Evolutionary conservation across 1,284 basidiomycete genomes (phyloP), one percentile per base, ranked within the genome.

Genomic region (Ganoderma sinense): DNA sequence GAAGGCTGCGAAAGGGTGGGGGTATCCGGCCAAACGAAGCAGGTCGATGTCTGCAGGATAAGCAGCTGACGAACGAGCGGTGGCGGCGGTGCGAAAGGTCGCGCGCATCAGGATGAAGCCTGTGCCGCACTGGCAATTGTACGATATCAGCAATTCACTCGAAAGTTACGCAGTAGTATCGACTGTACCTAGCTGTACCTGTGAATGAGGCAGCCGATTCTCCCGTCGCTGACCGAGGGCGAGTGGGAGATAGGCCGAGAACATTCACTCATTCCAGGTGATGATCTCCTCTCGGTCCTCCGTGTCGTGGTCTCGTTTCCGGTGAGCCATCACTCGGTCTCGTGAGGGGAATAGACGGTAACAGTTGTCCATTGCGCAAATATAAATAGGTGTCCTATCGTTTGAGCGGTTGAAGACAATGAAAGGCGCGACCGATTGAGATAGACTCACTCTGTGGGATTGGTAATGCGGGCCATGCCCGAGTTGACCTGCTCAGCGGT

Each of bases 271-370:
- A 71, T 94, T 93, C 94, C 94, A 95, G n/a, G 89, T 94, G 70
- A 94, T 86, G 48, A 94, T 88, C 56, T 85, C 80, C 11, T 80
- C 79, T 2, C 85, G 83, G 51, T 90, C 88, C 26, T 89, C 87
- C 0, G 87, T 85, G 68, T 86, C 82, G 78, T 94, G 93, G 75
- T 93, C 92, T 62, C 90, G 87, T 76, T 89, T 92, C 64, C 92
- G 86, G 77, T 95, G 94, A 13, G 81, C 74, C 85, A 91, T 89
- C 1, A 94, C 80, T 7, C 89, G 86, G 23, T 93, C 92, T 53
- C 87, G 86, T 23, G 88, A 88, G 20, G 91, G 92, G 76, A 91
- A 94, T 53, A 95, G 82, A 48, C 91, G 88, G 77, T 87, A 86
- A 78, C 93, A 95, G 62, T 88, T 90, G 67, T 85, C 79, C 56